Base-by-base conservation (phyloP, 495 filamentous ascomycete genomes). In the Penicillium malachiteum region DNA sequence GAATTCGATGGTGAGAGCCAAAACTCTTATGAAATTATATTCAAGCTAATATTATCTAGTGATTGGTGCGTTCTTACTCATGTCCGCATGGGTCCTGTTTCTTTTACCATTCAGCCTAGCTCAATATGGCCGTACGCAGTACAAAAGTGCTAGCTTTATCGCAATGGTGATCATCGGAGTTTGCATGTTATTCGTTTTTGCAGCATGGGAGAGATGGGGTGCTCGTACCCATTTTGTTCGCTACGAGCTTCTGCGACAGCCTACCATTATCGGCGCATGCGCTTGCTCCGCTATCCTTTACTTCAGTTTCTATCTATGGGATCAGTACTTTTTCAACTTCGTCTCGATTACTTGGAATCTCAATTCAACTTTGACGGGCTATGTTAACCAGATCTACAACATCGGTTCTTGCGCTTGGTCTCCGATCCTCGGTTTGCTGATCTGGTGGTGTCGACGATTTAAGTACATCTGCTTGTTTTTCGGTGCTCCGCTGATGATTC, bases 331-430 rank as follows among this genome's bases (percentile, higher is more conserved):
- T 73, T 76, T 73, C 63, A 88, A 85, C 51, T 90, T 84, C 68
- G 72, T 88, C n/a, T 82, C 88, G 71, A 86, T 89, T 5, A 88
- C 90, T 50, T 81, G 85, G 64, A 68, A 74, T 37, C 74, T 90
- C 6, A 70, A 62, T 58, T 58, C 88, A 52, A 75, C 73, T 6
- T 46, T 86, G 30, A 75, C 87, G 1, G 81, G 80, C 17, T 91
- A 90, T 65, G 76, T 91, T 49, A 54, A 64, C 14, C 82, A 89
- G 58, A 88, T 84, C 58, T 92, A 90, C 76, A 84, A 76, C 68
- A 75, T 91, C 37, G 87, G 86, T 4, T 85, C 87, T 11, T 84
- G 80, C 64, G 76, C 89, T 61, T 85, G 75, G 66, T 73, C 79
- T n/a, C 68, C 85, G 14, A 47, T 85, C 11, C 76, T 84, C n/a